Base-by-base conservation (phyloP, 768 basidiomycete species). In the Glaciozyma martinii region DNA sequence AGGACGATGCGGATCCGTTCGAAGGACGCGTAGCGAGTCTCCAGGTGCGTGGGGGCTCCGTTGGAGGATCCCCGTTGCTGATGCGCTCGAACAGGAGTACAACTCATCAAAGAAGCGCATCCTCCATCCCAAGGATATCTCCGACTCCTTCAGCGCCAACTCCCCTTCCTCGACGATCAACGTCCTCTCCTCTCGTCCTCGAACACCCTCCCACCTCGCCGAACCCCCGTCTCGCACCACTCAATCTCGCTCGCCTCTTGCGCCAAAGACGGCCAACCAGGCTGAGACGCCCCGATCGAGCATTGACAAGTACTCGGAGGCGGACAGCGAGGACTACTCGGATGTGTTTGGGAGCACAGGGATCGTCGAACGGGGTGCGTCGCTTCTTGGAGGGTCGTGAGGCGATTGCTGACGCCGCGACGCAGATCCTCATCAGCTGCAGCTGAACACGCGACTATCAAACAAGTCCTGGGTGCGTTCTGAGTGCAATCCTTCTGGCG, bases 271-370 rank as follows among this genome's bases (percentile, higher is more conserved):
- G 37, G 37, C 37, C 10, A 40, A 40, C 15, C 37, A 12, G 10
- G 37, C 15, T 13, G 37, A 40, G 15, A 13, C 50, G 27, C 50
- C 30, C 9, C 27, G 67, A 53, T 72, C 21, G n/a, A 37, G 57
- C 37, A 56, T 71, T 40, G 65, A 55, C 1, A 40, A 60, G 55
- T 70, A 63, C 33, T 63, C 55, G 19, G 62, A 66, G 30, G 37
- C 50, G 9, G 91, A 94, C 76, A 85, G 84, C 13, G 89, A 95
- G 73, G 90, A 97, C 74, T 98, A 95, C 72, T 90, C 94, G 55
- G 94, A 95, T 75, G 85, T 97, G 15, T 94, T 98, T 76, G 90
- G 84, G 65, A 89, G 88, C 42, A 27, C n/a, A 25, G 49, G n/a
- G 10, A 27, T 27, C 49, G 49, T 25, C 13, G n/a, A 50, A 27